phyloP scores from a whole-genome alignment of 2,329 filamentous ascomycete species.

The Lojkania enalia region DNA sequence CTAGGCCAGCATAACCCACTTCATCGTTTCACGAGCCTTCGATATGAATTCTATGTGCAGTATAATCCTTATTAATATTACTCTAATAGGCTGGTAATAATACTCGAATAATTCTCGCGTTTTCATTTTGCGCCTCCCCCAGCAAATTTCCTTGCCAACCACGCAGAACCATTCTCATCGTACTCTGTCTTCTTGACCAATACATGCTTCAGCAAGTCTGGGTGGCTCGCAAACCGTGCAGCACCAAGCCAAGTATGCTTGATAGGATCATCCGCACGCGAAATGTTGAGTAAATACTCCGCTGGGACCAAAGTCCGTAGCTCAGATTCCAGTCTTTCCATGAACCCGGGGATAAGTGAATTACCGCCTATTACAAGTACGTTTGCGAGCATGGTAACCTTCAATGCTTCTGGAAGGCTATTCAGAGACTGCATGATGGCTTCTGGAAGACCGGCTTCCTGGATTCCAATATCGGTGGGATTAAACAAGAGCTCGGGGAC shows the following conservation, averaged over 20 bases:
- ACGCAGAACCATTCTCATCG: slow-evolving; percentile 75
- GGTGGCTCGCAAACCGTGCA: slow-evolving; percentile 73
- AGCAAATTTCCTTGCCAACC: slow-evolving; percentile 73
- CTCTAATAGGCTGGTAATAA: too few relatives aligned
- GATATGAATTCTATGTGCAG: too few relatives aligned
- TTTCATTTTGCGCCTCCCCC: too few relatives aligned
- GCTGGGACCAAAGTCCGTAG: slow-evolving; percentile 59
- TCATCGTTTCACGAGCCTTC: too few relatives aligned
- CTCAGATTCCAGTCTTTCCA: slow-evolving; percentile 74
- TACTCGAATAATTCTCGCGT: too few relatives aligned
- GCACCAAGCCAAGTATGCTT: slow-evolving; percentile 84
- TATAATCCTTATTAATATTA: too few relatives aligned
- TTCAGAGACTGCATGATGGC: slow-evolving; percentile 79
- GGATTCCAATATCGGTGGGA: slow-evolving; percentile 81
- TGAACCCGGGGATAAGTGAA: slow-evolving; percentile 76
- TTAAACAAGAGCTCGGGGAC: slow-evolving; percentile 90
- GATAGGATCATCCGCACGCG: slow-evolving; percentile 72
- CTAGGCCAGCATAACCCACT: too few relatives aligned
- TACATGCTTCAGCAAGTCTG: slow-evolving; percentile 64
- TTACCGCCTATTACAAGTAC: slow-evolving; percentile 89
- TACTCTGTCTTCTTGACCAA: slow-evolving; percentile 89
- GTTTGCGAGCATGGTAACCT: slow-evolving; percentile 83
- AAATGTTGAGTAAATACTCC: slow-evolving; percentile 35
- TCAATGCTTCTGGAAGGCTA: slow-evolving; percentile 76
- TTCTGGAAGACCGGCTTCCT: slow-evolving; percentile 79